Evolutionary conservation across 2,329 filamentous ascomycete species (phyloP).

Genomic region (Penicillium sp.): DNA sequence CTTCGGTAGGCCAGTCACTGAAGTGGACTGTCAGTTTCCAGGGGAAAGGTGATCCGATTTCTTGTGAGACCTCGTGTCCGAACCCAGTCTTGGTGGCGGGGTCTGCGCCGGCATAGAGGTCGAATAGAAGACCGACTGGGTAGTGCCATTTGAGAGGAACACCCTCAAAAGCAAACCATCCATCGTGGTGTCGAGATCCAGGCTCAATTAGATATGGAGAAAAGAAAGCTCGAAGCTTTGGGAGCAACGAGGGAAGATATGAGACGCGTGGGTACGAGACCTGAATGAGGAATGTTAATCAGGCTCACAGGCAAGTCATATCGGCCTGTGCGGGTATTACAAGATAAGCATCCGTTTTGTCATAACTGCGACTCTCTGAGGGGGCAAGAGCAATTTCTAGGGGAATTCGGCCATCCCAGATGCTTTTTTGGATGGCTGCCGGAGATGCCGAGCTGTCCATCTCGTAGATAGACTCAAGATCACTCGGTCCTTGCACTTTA

Average conservation of each 20-base stretch:
- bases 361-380: slow-evolving; percentile 63
- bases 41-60: slow-evolving; percentile 49
- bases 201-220: slow-evolving; percentile 61
- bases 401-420: slow-evolving; percentile 64
- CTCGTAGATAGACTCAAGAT: neutral
- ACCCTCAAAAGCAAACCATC: slow-evolving; percentile 69
- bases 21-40: slow-evolving; percentile 69
- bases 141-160: slow-evolving; percentile 75
- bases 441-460: slow-evolving; percentile 37
- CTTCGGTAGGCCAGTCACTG: slow-evolving; percentile 60
- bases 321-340: slow-evolving; percentile 37
- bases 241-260: slow-evolving; percentile 69
- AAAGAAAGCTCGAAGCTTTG: slow-evolving; percentile 67
- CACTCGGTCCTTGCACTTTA: neutral
- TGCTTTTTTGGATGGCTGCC: slow-evolving; percentile 46
- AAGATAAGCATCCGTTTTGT: slow-evolving; percentile 64
- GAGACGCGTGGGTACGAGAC: slow-evolving; percentile 67
- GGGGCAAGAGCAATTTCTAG: slow-evolving; percentile 63
- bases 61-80: slow-evolving; percentile 24
- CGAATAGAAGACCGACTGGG: slow-evolving; percentile 69
- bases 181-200: slow-evolving; percentile 53
- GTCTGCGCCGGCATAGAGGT: slow-evolving; percentile 66
- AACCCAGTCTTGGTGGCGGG: slow-evolving; percentile 39
- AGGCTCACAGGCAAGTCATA: neutral
- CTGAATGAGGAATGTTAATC: slow-evolving; percentile 36